Percentiles rank a stretch among this genome's conserved stretches.
Conservation (phyloP, 257 asterid genomes). For the Solanum ossicruentum region DNA sequence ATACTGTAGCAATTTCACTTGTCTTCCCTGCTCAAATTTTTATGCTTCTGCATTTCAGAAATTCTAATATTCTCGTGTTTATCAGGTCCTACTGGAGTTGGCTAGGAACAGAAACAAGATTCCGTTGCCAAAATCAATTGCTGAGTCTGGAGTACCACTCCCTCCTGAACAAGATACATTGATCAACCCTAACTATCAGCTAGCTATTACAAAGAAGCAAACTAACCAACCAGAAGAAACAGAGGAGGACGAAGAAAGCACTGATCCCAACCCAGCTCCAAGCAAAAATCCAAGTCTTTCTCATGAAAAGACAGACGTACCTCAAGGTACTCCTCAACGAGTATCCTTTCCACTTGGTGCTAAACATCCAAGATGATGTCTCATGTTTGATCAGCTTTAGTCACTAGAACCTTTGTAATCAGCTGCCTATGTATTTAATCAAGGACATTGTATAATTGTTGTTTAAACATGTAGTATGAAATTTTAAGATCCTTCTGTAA, state of each 20-base stretch:
- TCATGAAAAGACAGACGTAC: conserved; percentile 34
- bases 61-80: neutral
- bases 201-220: conserved; percentile 46
- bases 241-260: conserved; percentile 64
- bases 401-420: neutral
- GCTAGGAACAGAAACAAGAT: conserved; percentile 75
- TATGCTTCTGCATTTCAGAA: neutral
- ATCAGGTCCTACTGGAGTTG: conserved; percentile 68
- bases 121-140: conserved; percentile 57
- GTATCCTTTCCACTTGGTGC: conserved; percentile 66
- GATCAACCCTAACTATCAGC: conserved; percentile 83
- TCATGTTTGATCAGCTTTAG: neutral
- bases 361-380: conserved; percentile 38
- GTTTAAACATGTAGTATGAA: neutral
- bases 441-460: neutral
- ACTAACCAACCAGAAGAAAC: conserved; percentile 51
- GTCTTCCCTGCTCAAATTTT: neutral
- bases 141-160: conserved; percentile 49
- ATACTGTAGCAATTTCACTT: neutral
- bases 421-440: neutral
- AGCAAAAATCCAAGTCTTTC: conserved; percentile 12
- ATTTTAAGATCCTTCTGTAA: neutral
- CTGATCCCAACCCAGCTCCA: conserved; percentile 24
- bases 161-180: conserved; percentile 79
- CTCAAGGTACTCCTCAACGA: conserved; percentile 58